Conservation (phyloP, 805 yeast genomes). For the Hemisphaericaspora nanyangensis region DNA sequence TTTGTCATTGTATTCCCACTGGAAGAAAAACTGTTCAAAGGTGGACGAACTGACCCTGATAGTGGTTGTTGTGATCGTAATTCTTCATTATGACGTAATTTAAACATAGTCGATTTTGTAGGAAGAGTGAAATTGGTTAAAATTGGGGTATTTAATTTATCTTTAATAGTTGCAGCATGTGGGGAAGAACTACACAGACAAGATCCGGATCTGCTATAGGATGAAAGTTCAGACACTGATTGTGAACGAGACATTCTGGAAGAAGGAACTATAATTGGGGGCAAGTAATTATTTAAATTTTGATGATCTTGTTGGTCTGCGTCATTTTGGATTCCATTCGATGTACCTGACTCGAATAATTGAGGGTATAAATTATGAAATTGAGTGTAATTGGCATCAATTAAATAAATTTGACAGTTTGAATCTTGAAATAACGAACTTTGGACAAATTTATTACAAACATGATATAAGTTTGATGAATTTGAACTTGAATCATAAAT, state of each 20-base stretch:
- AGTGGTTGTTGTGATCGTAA: constrained; percentile 1
- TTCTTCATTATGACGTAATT: constrained; percentile 53
- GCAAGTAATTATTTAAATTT: not conserved
- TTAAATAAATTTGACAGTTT: constrained; percentile 25
- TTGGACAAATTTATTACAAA: constrained; percentile 46
- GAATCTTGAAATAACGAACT: constrained; percentile 5
- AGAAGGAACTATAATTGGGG: not conserved
- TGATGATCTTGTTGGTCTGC: constrained; percentile 1
- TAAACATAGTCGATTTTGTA: constrained; percentile 19
- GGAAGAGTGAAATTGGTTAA: not conserved
- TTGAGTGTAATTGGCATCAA: constrained; percentile 39
- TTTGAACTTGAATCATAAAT: constrained; percentile 48
- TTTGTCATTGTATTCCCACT: not conserved
- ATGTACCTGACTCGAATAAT: constrained; percentile 18
- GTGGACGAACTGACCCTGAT: not conserved
- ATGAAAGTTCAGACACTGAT: constrained; percentile 1
- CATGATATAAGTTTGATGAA: constrained; percentile 40
- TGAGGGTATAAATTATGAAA: constrained; percentile 22
- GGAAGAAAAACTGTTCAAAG: not conserved
- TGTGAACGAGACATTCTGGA: not conserved
- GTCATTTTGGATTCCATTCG: not conserved
- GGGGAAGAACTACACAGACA: constrained; percentile 15
- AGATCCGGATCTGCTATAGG: constrained; percentile 11
- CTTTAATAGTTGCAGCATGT: constrained; percentile 7
- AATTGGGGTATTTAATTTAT: constrained; percentile 2